phyloP scores from a whole-genome alignment of 306 rosid genomes.

The Gillenia trifoliata region DNA sequence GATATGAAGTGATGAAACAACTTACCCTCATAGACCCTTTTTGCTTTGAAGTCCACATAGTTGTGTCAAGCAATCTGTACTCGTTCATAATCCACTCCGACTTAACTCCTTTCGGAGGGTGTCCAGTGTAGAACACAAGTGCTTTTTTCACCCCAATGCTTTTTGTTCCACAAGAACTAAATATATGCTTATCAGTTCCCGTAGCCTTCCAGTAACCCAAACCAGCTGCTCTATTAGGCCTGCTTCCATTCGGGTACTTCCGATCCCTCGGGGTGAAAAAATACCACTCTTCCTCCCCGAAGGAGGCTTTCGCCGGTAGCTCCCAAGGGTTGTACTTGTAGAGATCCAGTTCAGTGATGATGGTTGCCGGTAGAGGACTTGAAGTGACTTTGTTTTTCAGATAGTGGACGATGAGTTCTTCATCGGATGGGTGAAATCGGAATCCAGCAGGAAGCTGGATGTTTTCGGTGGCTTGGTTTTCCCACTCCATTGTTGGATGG shows the following conservation, averaged over 20 bases:
- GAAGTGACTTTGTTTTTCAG: conserved; percentile 58
- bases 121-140: conserved; percentile 64
- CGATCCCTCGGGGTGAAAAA: conserved; percentile 74
- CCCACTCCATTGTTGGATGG: conserved; percentile 19
- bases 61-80: conserved; percentile 58
- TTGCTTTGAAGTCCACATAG: conserved; percentile 30
- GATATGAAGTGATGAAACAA: background rate
- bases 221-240: conserved; percentile 78
- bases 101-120: conserved; percentile 69
- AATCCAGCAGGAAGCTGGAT: conserved; percentile 76
- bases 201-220: conserved; percentile 81
- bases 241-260: conserved; percentile 73
- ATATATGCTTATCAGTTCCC: conserved; percentile 65
- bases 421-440: conserved; percentile 81
- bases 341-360: conserved; percentile 68
- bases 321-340: conserved; percentile 77
- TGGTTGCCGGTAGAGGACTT: conserved; percentile 53
- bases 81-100: conserved; percentile 81
- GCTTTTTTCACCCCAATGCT: conserved; percentile 74
- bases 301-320: conserved; percentile 54
- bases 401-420: conserved; percentile 66
- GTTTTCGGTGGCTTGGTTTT: conserved; percentile 22
- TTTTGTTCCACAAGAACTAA: conserved; percentile 52
- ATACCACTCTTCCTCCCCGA: conserved; percentile 73
- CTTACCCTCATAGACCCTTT: conserved; percentile 61